Percentiles rank a stretch among this genome's conserved stretches.
phyloP scores from a whole-genome alignment of 148 eudicot genomes.

The Camellia japonica region DNA sequence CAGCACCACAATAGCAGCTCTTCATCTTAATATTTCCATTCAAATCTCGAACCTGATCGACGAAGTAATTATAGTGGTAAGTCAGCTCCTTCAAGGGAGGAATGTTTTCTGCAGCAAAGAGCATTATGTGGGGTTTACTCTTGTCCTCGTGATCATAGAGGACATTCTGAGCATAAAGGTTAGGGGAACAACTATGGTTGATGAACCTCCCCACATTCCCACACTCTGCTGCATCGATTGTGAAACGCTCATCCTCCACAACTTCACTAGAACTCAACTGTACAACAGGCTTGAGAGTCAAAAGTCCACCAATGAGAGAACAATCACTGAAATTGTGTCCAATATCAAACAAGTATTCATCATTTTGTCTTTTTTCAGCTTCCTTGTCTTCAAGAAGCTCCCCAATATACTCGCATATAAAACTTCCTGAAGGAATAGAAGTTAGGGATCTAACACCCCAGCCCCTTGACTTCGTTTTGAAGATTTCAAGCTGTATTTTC shows the following conservation, averaged over 20 bases:
- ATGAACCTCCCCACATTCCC: slow-evolving; percentile 88
- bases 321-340: slow-evolving; percentile 64
- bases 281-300: slow-evolving; percentile 25
- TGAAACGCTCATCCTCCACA: slow-evolving; percentile 60
- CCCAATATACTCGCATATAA: slow-evolving; percentile 72
- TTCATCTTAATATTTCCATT: slow-evolving; percentile 69
- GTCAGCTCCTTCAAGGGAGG: slow-evolving; percentile 83
- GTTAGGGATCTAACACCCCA: slow-evolving; percentile 85
- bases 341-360: slow-evolving; percentile 84
- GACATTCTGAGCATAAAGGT: slow-evolving; percentile 86
- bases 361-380: slow-evolving; percentile 70
- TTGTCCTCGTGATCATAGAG: slow-evolving; percentile 78
- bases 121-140: slow-evolving; percentile 87
- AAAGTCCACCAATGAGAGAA: slow-evolving; percentile 32
- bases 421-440: slow-evolving; percentile 79
- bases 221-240: slow-evolving; percentile 72
- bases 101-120: slow-evolving; percentile 86
- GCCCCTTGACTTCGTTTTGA: slow-evolving; percentile 77
- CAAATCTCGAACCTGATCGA: slow-evolving; percentile 63
- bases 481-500: slow-evolving; percentile 73
- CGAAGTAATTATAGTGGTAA: slow-evolving; percentile 70
- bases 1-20: slow-evolving; percentile 70
- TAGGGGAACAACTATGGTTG: slow-evolving; percentile 91
- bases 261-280: slow-evolving; percentile 17
- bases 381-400: slow-evolving; percentile 78